Evolutionary conservation across 768 basidiomycete species (phyloP).

Genomic region (Dictyophora rubrovolvata): DNA sequence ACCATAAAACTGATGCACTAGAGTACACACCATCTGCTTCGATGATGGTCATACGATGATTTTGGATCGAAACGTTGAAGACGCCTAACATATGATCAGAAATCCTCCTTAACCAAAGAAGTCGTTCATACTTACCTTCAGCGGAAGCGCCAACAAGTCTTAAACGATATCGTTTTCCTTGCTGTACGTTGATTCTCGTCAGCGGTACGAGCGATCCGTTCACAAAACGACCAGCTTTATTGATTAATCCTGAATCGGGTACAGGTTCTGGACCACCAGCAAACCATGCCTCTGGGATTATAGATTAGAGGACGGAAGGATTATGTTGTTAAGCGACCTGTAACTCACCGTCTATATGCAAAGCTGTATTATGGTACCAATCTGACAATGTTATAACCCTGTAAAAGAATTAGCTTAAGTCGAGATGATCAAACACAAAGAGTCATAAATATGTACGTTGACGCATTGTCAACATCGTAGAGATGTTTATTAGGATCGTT

Average conservation of each 20-base stretch:
- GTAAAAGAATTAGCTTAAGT: background rate
- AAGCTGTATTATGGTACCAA: background rate
- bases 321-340: background rate
- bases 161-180: background rate
- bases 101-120: background rate
- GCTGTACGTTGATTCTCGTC: background rate
- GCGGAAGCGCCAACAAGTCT: background rate
- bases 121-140: background rate
- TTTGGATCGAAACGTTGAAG: constrained; percentile 35
- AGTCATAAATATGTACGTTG: background rate
- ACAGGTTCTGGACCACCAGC: background rate
- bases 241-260: background rate
- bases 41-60: constrained; percentile 36
- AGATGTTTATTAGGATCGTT: background rate
- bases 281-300: background rate
- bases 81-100: background rate
- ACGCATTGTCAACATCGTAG: background rate
- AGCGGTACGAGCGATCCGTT: background rate
- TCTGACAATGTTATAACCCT: background rate
- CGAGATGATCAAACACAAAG: background rate
- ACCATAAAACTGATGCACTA: background rate
- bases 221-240: background rate
- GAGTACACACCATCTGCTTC: background rate
- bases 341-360: background rate
- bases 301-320: background rate